phyloP scores from a whole-genome alignment of 2,329 filamentous ascomycete genomes.

The Aspergillus sp. region DNA sequence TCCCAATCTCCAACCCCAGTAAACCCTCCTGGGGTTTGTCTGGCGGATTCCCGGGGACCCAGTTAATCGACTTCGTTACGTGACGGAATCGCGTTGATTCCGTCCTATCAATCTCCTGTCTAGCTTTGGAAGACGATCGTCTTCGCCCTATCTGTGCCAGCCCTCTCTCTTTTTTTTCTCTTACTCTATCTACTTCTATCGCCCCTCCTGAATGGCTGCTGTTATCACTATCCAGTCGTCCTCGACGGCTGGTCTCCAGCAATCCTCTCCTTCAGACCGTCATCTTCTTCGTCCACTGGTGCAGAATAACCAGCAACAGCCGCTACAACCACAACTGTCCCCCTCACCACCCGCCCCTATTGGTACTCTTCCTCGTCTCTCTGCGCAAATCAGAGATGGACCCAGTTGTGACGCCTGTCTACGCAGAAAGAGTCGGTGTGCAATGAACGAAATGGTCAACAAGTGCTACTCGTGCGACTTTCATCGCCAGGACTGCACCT shows the following conservation, averaged over 20 bases:
- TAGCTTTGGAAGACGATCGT: background rate
- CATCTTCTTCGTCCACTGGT: constrained; percentile 26
- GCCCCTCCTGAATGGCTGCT: constrained; percentile 33
- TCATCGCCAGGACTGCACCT: constrained; percentile 46
- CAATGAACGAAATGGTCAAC: constrained; percentile 45
- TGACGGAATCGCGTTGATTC: constrained; percentile 15
- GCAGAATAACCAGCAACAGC: constrained; percentile 18
- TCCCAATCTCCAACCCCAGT: background rate
- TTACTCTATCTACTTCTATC: background rate
- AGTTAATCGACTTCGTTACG: constrained; percentile 18
- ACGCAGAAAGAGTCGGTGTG: constrained; percentile 43
- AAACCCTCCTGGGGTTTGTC: constrained; percentile 14
- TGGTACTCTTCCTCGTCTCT: constrained; percentile 26
- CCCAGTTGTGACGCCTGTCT: constrained; percentile 45
- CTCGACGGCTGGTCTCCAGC: constrained; percentile 31
- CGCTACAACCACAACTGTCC: constrained; percentile 24
- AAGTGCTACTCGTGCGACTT: constrained; percentile 48
- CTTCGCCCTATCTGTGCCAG: constrained; percentile 6
- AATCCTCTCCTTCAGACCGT: constrained; percentile 23
- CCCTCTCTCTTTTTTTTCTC: background rate
- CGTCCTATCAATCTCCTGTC: constrained; percentile 3
- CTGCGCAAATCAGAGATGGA: constrained; percentile 35
- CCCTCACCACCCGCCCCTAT: constrained; percentile 21
- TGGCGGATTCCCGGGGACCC: constrained; percentile 9
- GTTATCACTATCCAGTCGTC: constrained; percentile 43